Conservation (phyloP, 1,284 basidiomycete species). For the Trichosporon ovoides region DNA sequence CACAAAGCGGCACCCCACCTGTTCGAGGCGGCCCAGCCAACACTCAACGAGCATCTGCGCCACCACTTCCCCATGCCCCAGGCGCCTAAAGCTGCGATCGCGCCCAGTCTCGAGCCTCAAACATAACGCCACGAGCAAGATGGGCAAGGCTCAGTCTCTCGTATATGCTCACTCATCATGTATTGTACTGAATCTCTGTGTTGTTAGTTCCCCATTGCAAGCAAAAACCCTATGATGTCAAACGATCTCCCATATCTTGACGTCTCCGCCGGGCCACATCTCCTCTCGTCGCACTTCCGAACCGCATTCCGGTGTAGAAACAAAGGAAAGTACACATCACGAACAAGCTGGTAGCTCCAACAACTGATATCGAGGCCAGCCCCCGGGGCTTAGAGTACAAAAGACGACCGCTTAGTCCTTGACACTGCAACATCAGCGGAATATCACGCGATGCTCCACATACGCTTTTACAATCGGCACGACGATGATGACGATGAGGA, state of each 20-base stretch:
- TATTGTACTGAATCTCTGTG: background rate
- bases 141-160: background rate
- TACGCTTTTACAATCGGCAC: slow-evolving; percentile 79
- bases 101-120: too few relatives aligned
- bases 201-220: background rate
- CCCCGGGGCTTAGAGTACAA: background rate
- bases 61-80: background rate
- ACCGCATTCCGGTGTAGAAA: background rate
- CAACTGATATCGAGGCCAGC: background rate
- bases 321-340: background rate
- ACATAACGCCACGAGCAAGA: background rate
- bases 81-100: too few relatives aligned
- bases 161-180: background rate
- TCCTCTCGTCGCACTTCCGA: background rate
- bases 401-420: slow-evolving; percentile 9
- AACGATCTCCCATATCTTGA: background rate
- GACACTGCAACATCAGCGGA: slow-evolving; percentile 3
- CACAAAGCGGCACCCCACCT: too few relatives aligned
- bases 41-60: too few relatives aligned
- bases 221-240: background rate
- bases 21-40: too few relatives aligned
- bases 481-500: slow-evolving; percentile 89
- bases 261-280: background rate
- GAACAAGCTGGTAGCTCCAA: background rate
- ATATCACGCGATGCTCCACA: slow-evolving; percentile 14